Base-by-base conservation (phyloP, 495 filamentous ascomycete species). In the Mycothermus thermophilus region DNA sequence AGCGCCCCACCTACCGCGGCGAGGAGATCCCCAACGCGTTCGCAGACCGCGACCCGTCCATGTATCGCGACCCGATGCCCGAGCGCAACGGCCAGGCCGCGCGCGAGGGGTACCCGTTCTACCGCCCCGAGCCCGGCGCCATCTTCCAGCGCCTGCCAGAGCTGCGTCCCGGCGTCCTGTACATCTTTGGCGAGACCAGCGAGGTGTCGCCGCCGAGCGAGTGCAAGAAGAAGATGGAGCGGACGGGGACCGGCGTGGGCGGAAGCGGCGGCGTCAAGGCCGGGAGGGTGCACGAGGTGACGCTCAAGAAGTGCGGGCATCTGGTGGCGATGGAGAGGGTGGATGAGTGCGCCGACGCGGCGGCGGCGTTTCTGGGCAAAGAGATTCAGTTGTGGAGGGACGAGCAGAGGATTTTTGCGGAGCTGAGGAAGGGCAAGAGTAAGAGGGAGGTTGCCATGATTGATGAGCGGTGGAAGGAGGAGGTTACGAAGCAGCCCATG, bases 271-370 rank as follows among this genome's bases (percentile, higher is more conserved):
- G 80, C 2, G 59, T 44, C 2, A 47, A 50, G 20, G 64, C 66
- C n/a, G 80, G 83, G 0, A 60, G 76, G n/a, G 86, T 94, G 0
- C 62, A 69, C 30, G 58, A 78, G 34, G 74, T 81, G 3, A 62
- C 72, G 11, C 50, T 95, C 3, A 59, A 77, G 30, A 59, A 77
- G 30, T 64, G 64, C 10, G 84, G 90, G 1, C 90, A 97, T 59
- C 55, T 95, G 21, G 69, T 95, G 30, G 80, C 90, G 1, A 80
- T 92, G 67, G 84, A 93, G 52, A 68, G 70, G 31, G 77, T 78
- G 9, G 59, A 47, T n/a, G 60, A 70, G 40, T 78, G 72, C 30
- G 82, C 80, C 5, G 63, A 72, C 32, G 63, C 72, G 26, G 71
- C 71, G 4, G 72, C 64, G 2, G 50, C 44, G 3, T 93, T 79